These are phyloP conservation scores for Colletotrichum falcatum DNA, from an alignment of 2,329 filamentous ascomycete genomes.

Conservation along the genomic window DNA sequence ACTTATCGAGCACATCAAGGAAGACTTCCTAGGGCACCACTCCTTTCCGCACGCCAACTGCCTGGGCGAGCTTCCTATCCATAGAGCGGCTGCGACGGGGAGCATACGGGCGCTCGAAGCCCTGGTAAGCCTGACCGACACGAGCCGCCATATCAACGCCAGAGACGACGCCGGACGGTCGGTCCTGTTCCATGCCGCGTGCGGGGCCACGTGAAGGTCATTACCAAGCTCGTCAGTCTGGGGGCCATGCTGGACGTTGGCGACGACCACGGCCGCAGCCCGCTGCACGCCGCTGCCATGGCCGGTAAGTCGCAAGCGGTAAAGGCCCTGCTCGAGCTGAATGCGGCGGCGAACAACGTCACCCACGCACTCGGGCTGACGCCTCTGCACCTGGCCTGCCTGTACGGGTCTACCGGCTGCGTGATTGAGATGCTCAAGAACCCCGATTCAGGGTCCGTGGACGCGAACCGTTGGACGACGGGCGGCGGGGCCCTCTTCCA, in stretches of 20 bases:
- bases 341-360: neutral
- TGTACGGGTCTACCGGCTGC: constrained; percentile 7
- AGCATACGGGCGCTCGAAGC: neutral
- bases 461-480: constrained; percentile 6
- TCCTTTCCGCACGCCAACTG: constrained; percentile 10
- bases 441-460: neutral
- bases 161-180: constrained; percentile 6
- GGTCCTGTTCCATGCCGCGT: constrained; percentile 26
- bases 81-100: constrained; percentile 6
- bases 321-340: neutral
- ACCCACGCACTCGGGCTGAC: constrained; percentile 5
- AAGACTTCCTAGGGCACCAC: neutral
- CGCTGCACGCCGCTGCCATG: constrained; percentile 26
- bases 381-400: constrained; percentile 17
- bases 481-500: neutral
- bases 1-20: neutral
- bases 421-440: neutral
- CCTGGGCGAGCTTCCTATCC: constrained; percentile 17
- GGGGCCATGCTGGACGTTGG: neutral
- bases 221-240: neutral
- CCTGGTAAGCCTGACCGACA: neutral
- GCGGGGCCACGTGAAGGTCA: neutral
- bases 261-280: constrained; percentile 21
- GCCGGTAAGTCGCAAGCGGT: neutral
- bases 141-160: neutral